phyloP scores from a whole-genome alignment of 345 rosid genomes.

The Capsella bursapastoris region DNA sequence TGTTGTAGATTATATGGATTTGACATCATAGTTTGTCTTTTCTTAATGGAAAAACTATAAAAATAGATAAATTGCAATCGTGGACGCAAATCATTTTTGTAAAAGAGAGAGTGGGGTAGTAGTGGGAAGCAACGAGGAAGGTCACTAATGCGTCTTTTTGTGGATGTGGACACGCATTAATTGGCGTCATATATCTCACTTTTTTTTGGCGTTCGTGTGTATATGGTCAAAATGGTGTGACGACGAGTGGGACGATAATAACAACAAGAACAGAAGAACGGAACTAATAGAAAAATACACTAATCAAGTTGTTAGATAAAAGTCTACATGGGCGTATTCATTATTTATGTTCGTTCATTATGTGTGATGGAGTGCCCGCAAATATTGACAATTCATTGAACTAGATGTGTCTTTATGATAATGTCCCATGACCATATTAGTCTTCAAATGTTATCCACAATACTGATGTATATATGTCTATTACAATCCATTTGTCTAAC shows the following conservation, averaged over 20 bases:
- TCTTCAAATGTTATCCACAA: neutral
- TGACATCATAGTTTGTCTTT: neutral
- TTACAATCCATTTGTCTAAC: neutral
- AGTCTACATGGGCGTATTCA: neutral
- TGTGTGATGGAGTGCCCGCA: neutral
- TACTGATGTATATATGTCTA: neutral
- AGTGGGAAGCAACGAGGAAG: slow-evolving; percentile 46
- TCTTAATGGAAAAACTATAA: neutral
- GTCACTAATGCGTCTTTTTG: slow-evolving; percentile 34
- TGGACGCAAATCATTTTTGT: slow-evolving; percentile 19
- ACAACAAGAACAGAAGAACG: neutral
- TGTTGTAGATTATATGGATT: neutral
- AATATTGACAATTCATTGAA: slow-evolving; percentile 7
- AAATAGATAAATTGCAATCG: neutral
- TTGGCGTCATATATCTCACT: neutral
- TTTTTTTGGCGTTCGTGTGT: slow-evolving; percentile 7
- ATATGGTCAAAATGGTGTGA: slow-evolving; percentile 27
- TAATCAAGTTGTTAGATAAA: neutral
- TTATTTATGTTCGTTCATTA: neutral
- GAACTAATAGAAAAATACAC: neutral
- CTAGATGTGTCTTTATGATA: neutral
- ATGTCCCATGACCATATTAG: slow-evolving; percentile 16
- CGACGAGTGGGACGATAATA: neutral
- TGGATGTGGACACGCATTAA: slow-evolving; percentile 30
- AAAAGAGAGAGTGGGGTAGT: neutral